Conservation (phyloP, 148 eudicot genomes). For the Spergularia bocconei region DNA sequence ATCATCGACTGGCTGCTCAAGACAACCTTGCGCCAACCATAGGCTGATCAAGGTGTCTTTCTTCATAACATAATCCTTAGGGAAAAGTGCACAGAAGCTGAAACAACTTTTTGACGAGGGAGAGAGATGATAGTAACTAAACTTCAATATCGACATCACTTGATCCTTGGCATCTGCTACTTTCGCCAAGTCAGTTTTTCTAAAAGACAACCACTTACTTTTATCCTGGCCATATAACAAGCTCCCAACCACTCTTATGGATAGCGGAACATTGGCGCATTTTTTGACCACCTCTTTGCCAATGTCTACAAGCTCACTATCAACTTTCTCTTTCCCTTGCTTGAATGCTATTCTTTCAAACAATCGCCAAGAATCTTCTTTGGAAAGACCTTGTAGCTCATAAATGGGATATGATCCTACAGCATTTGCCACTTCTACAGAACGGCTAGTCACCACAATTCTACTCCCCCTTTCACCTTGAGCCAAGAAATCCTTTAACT, state of each 20-base stretch:
- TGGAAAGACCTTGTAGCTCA: slow-evolving; percentile 11
- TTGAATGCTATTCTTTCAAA: slow-evolving; percentile 17
- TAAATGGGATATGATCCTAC: neutral
- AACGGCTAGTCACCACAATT: slow-evolving; percentile 11
- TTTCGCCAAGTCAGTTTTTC: neutral
- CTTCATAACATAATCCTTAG: no score
- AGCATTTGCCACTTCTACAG: neutral
- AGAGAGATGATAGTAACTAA: slow-evolving; percentile 34
- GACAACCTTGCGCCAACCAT: neutral
- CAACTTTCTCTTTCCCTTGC: neutral
- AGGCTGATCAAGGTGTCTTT: no score
- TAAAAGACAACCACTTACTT: slow-evolving; percentile 16
- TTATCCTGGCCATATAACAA: slow-evolving; percentile 7
- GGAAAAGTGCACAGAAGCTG: slow-evolving; percentile 9
- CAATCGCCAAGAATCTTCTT: slow-evolving; percentile 19
- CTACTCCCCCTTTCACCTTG: slow-evolving; percentile 15
- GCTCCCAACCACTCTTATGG: slow-evolving; percentile 20
- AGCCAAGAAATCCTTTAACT: neutral
- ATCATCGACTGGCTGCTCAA: neutral
- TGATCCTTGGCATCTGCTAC: neutral
- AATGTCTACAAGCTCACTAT: neutral
- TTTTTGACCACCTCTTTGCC: slow-evolving; percentile 27
- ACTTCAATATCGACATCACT: slow-evolving; percentile 12
- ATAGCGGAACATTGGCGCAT: slow-evolving; percentile 25
- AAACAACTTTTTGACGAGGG: slow-evolving; percentile 32